Evolutionary conservation across 2,329 filamentous ascomycete genomes (phyloP), one percentile per base, ranked within the genome.

Genomic region (Tympanopsis confertula): DNA sequence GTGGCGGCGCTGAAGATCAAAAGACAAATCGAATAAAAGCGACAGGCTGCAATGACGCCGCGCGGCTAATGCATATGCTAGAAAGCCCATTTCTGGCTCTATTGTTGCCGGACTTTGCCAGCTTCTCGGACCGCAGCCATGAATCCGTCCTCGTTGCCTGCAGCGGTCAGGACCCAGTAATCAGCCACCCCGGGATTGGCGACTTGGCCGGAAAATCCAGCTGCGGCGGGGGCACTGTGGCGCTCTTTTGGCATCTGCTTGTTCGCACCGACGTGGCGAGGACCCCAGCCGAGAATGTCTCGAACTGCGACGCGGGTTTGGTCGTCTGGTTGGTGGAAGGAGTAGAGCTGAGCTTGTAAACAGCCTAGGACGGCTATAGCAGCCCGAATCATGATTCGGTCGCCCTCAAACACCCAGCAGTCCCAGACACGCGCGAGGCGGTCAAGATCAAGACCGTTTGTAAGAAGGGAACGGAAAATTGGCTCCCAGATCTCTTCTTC

Each of bases 351-450:
- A 3, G 54, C 37, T 43, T 65, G 59, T 12, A 66, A 50, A 40
- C 57, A 55, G 17, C 63, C 61, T 4, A 66, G 46, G 19, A 62
- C 44, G 2, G 62, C 62, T 24, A 65, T 59, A 2, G 60, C 63
- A 3, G 62, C 53, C 19, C 58, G 60, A 36, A 66, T 61, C 41
- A 66, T 52, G 33, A 63, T 57, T 17, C 60, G 56, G 42, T 79
- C 74, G 20, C 71, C 71, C 50, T 79, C 74, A 40, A 79, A 72
- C 2, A 69, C 66, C 53, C 70, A 75, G 37, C 76, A 66, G 47
- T 79, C 74, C 71, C 73, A 77, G 15, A 78, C 57, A 3, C 74
- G 59, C 35, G 65, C 66, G 10, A 70, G 61, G 22, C 66, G 60
- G 41, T 74, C 71, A 7, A 74, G 52, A 30, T 65, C 62, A 1